Percentiles rank a stretch among this genome's conserved stretches.
These are phyloP conservation scores for Pyricularia sp. DNA, from an alignment of 2,329 filamentous ascomycete genomes.

Conservation along the genomic window DNA sequence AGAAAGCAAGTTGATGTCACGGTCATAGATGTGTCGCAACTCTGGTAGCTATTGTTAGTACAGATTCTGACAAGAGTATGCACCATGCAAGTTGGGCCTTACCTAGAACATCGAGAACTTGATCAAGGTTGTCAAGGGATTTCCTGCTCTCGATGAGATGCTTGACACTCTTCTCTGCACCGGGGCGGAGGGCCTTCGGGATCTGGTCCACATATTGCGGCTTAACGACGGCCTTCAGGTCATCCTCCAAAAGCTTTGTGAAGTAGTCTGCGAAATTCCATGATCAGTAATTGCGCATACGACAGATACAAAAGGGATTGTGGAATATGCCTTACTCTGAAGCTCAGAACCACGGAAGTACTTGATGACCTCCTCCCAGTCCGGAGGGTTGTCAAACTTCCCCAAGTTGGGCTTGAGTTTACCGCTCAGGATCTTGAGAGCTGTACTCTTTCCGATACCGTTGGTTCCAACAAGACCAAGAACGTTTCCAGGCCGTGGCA, in stretches of 20 bases:
- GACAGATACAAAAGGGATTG: not conserved
- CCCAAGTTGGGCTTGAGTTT: conserved; percentile 98
- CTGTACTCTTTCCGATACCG: conserved; percentile 99
- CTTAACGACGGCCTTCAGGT: conserved; percentile 96
- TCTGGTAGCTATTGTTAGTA: conserved; percentile 37
- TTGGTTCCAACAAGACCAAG: conserved; percentile 96
- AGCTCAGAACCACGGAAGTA: conserved; percentile 96
- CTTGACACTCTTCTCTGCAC: conserved; percentile 69
- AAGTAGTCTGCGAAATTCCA: conserved; percentile 68
- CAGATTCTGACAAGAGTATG: not conserved
- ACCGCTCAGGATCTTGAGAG: conserved; percentile 94
- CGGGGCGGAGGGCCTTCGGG: conserved; percentile 73
- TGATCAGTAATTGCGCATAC: not conserved
- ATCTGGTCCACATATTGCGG: conserved; percentile 99
- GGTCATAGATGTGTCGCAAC: conserved; percentile 79
- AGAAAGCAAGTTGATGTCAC: conserved; percentile 82
- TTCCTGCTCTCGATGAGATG: conserved; percentile 67
- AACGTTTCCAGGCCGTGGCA: conserved; percentile 91
- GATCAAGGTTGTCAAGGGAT: conserved; percentile 69
- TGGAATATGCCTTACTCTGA: conserved; percentile 59
- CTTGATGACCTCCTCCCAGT: conserved; percentile 98
- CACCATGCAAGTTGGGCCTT: not conserved
- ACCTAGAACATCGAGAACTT: conserved; percentile 70
- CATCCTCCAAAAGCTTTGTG: conserved; percentile 93
- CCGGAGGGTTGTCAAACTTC: conserved; percentile 88